phyloP scores from a whole-genome alignment of 768 basidiomycete genomes.

The Phylloporus sp. region DNA sequence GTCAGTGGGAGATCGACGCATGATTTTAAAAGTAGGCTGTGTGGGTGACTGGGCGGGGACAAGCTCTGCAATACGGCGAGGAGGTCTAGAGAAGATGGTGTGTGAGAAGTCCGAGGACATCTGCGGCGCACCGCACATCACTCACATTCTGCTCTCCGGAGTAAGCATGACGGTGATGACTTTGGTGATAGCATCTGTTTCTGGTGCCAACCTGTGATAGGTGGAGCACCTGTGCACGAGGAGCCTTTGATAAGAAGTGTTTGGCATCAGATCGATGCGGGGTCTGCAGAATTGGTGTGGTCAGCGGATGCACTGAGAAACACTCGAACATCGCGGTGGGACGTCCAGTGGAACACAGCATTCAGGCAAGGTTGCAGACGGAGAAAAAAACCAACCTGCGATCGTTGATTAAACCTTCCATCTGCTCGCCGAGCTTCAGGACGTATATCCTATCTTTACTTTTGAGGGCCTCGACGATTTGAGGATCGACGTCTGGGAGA shows the following conservation, averaged over 20 bases:
- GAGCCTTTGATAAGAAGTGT: conserved; percentile 79
- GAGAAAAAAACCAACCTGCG: conserved; percentile 48
- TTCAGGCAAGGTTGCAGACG: background rate
- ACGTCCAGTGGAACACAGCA: background rate
- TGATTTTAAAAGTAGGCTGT: conserved; percentile 84
- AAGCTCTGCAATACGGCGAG: conserved; percentile 65
- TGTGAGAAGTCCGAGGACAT: conserved; percentile 10
- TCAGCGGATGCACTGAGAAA: conserved; percentile 20
- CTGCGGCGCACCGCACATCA: conserved; percentile 5
- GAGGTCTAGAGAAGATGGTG: conserved; percentile 46
- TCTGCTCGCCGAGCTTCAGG: conserved; percentile 80
- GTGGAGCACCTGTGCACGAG: conserved; percentile 82
- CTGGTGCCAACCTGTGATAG: conserved; percentile 71
- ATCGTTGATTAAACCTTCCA: conserved; percentile 76
- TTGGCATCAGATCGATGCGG: conserved; percentile 61
- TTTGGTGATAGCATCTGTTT: conserved; percentile 62
- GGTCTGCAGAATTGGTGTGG: conserved; percentile 36
- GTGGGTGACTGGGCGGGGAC: conserved; percentile 67
- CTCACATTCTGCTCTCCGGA: conserved; percentile 72
- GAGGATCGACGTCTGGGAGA: conserved; percentile 58
- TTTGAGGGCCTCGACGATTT: conserved; percentile 79
- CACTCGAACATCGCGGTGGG: background rate
- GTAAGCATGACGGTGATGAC: conserved; percentile 53
- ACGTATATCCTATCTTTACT: conserved; percentile 88
- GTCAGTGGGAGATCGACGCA: conserved; percentile 61